Evolutionary conservation across 23 red algal species (phyloP).

Genomic region (Chondrus crispus): DNA sequence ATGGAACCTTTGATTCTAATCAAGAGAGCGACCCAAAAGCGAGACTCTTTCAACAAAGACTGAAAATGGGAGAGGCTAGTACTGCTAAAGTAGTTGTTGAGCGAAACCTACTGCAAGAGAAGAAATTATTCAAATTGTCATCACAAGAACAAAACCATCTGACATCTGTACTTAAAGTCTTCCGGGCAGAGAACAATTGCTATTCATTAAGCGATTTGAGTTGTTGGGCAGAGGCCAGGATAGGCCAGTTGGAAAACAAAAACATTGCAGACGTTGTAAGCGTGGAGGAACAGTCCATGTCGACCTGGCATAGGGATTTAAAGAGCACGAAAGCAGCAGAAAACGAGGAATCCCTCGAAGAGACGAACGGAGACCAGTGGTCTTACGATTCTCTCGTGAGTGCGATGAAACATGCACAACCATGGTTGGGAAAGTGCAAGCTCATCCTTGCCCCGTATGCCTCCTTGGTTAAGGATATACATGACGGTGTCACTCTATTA

Average conservation of each 20-base stretch:
- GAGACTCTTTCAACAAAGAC: constrained; percentile 6
- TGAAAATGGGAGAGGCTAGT: constrained; percentile 12
- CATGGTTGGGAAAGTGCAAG: constrained; percentile 58
- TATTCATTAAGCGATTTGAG: constrained; percentile 20
- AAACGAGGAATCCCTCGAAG: background rate
- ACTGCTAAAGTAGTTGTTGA: constrained; percentile 2
- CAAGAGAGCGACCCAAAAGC: constrained; percentile 41
- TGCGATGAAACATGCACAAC: constrained; percentile 3
- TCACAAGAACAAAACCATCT: constrained; percentile 32
- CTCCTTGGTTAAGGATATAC: constrained; percentile 18
- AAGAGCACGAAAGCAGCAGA: too few relatives aligned
- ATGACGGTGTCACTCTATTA: constrained; percentile 7
- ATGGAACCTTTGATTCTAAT: background rate
- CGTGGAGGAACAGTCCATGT: constrained; percentile 36
- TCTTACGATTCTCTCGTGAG: constrained; percentile 36
- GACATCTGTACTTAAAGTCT: constrained; percentile 12
- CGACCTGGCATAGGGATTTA: constrained; percentile 8
- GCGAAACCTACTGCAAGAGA: constrained; percentile 5
- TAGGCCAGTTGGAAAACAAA: constrained; percentile 37
- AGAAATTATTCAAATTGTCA: constrained; percentile 10
- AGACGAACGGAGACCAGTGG: background rate
- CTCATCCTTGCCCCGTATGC: constrained; percentile 46
- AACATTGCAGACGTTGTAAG: constrained; percentile 61
- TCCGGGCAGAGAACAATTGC: background rate
- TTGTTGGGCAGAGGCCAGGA: constrained; percentile 20